These are phyloP conservation scores for Ophiorrhiza pumila DNA, from an alignment of 257 asterid species.

Conservation along the genomic window DNA sequence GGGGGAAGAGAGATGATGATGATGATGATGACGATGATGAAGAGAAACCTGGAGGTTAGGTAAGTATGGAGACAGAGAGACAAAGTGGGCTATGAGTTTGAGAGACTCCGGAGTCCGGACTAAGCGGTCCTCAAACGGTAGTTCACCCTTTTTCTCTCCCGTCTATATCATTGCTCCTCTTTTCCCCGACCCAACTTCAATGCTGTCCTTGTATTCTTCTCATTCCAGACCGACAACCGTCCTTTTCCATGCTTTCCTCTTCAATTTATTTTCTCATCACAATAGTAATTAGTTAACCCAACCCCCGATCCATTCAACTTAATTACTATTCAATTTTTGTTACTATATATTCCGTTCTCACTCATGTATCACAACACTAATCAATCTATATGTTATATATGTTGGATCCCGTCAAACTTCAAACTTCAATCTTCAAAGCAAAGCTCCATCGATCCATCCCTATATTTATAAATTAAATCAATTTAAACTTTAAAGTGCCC, in stretches of 20 bases:
- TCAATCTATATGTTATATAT: no score
- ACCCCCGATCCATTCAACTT: no score
- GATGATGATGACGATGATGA: not conserved
- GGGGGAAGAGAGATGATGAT: not conserved
- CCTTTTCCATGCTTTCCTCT: slow-evolving; percentile 16
- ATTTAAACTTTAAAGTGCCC: no score
- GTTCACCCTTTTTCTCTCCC: slow-evolving; percentile 24
- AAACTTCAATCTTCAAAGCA: no score
- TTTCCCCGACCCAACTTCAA: slow-evolving; percentile 70
- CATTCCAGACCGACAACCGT: slow-evolving; percentile 16
- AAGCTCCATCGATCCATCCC: slow-evolving; percentile 16
- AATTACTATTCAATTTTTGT: no score
- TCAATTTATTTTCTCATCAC: not conserved
- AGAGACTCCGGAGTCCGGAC: slow-evolving; percentile 7
- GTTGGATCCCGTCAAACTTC: not conserved
- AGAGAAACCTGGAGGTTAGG: slow-evolving; percentile 14
- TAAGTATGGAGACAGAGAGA: slow-evolving; percentile 29
- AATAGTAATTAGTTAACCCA: no score
- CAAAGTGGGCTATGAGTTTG: slow-evolving; percentile 29
- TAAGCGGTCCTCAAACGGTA: slow-evolving; percentile 20
- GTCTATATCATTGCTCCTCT: slow-evolving; percentile 54
- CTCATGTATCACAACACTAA: no score
- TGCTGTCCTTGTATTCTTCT: slow-evolving; percentile 26
- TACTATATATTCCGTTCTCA: no score
- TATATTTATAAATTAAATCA: slow-evolving; percentile 1